Evolutionary conservation across 208 protist genomes (phyloP).

Genomic region (Crithidia mellificae): DNA sequence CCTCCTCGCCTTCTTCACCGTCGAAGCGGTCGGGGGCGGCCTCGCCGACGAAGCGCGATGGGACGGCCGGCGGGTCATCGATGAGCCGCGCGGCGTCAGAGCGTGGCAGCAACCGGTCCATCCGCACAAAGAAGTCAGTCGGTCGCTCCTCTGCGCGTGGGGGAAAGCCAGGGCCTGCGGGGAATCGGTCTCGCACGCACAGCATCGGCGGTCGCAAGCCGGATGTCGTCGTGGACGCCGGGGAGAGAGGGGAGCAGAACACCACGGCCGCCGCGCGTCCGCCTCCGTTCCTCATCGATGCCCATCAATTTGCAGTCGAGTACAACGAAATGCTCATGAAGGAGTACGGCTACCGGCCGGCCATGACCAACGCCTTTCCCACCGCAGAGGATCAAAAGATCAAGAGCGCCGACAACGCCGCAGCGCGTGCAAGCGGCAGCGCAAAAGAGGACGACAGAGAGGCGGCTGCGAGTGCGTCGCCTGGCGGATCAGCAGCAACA

Average conservation of each 20-base stretch:
- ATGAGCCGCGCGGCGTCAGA: conserved; percentile 14
- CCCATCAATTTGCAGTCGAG: conserved; percentile 61
- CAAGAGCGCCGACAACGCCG: conserved; percentile 38
- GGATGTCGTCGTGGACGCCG: not conserved
- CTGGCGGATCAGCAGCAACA: not conserved
- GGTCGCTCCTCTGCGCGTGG: not conserved
- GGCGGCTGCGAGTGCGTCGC: too few relatives aligned
- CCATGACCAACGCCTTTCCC: conserved; percentile 34
- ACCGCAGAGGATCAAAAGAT: conserved; percentile 57
- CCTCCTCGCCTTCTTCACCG: not conserved
- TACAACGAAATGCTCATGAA: conserved; percentile 73
- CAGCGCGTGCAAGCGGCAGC: not conserved
- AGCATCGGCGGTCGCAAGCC: conserved; percentile 1
- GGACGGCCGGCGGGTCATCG: conserved; percentile 1
- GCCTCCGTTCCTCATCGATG: conserved; percentile 73
- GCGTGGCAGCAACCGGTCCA: conserved; percentile 13
- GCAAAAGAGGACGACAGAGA: not conserved
- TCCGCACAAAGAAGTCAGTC: not conserved
- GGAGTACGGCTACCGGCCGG: conserved; percentile 77
- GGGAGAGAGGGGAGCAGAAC: not conserved
- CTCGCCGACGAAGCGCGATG: conserved; percentile 1
- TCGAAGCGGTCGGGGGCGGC: conserved; percentile 3
- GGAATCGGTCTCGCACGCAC: conserved; percentile 1
- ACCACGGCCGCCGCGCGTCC: not conserved
- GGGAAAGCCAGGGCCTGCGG: not conserved